Percentiles rank a stretch among this genome's conserved stretches.
These are phyloP conservation scores for Diaporthe ilicicola DNA, from an alignment of 2,329 filamentous ascomycete genomes.

Conservation along the genomic window DNA sequence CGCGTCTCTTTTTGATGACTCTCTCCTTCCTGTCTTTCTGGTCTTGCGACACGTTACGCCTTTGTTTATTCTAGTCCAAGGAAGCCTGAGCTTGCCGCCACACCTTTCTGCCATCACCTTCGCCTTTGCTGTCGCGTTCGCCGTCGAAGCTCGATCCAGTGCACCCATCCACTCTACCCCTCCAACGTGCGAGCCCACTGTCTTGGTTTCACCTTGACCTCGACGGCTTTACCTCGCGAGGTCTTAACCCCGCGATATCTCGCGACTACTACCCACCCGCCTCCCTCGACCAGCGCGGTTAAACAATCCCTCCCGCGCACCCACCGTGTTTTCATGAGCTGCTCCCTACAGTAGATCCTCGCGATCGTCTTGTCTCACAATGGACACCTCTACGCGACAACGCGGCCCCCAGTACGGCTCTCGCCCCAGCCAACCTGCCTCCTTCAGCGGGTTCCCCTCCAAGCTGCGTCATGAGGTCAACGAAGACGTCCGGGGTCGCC, in stretches of 20 bases:
- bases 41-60: constrained; percentile 31
- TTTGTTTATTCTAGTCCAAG: constrained; percentile 30
- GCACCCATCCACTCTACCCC: neutral
- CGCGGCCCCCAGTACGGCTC: constrained; percentile 22
- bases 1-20: constrained; percentile 18
- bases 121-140: constrained; percentile 4
- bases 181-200: constrained; percentile 1
- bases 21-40: constrained; percentile 31
- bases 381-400: constrained; percentile 32
- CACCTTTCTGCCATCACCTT: constrained; percentile 7
- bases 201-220: constrained; percentile 16
- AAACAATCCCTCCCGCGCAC: constrained; percentile 59
- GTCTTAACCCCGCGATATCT: constrained; percentile 18
- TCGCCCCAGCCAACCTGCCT: constrained; percentile 28
- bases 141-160: constrained; percentile 7
- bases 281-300: constrained; percentile 78
- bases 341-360: neutral
- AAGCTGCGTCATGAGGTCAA: constrained; percentile 21
- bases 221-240: constrained; percentile 7
- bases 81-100: constrained; percentile 9
- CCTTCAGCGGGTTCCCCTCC: constrained; percentile 24
- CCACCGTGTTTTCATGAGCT: neutral
- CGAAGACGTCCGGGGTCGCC: constrained; percentile 17
- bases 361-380: constrained; percentile 20
- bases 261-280: constrained; percentile 18